Conservation (phyloP, 1,139 yeast genomes). For the Nadsonia starkeyi-henricii region DNA sequence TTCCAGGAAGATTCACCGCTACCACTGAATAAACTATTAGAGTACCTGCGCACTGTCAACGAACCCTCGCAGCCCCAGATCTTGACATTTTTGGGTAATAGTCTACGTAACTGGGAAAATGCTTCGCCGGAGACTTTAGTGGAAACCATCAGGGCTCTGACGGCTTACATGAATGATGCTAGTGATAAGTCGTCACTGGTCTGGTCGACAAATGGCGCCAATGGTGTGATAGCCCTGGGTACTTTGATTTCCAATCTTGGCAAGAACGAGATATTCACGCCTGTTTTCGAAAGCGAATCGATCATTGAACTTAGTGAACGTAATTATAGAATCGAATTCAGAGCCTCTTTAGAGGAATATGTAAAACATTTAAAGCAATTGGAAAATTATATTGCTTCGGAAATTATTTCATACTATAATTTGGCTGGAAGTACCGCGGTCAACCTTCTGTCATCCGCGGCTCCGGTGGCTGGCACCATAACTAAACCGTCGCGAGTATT, state of each 20-base stretch:
- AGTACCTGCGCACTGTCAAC: conserved; percentile 8
- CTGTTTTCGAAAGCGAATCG: conserved; percentile 1
- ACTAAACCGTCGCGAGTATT: conserved; percentile 15
- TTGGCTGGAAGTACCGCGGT: conserved; percentile 2
- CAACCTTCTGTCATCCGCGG: neutral
- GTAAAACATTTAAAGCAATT: conserved; percentile 1
- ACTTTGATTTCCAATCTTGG: neutral
- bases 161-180: neutral
- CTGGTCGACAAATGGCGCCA: conserved; percentile 3
- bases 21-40: conserved; percentile 13
- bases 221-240: neutral
- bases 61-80: conserved; percentile 5
- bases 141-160: conserved; percentile 6
- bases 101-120: conserved; percentile 4
- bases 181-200: neutral
- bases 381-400: conserved; percentile 2
- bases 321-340: conserved; percentile 2
- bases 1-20: conserved; percentile 18
- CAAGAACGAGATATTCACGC: neutral
- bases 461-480: conserved; percentile 1
- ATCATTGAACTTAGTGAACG: neutral
- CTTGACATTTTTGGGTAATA: conserved; percentile 9
- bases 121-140: conserved; percentile 4
- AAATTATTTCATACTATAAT: conserved; percentile 1
- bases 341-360: conserved; percentile 4